A percentile compares a stretch with the other conserved stretches of the same genome.
Evolutionary conservation across 2,329 filamentous ascomycete genomes (phyloP).

Genomic region (Aspergillus jensenii): DNA sequence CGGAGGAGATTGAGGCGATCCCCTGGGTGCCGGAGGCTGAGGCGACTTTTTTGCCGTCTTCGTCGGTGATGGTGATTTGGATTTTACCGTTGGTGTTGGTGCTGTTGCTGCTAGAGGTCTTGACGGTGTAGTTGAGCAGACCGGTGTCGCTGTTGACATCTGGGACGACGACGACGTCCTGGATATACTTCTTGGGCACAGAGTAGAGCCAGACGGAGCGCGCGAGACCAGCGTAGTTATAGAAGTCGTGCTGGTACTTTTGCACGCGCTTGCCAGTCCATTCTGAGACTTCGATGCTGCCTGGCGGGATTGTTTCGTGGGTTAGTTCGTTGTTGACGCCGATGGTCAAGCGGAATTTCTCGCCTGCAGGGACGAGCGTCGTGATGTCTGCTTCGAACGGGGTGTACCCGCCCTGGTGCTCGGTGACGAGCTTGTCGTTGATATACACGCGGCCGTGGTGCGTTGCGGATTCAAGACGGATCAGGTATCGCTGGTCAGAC

Average conservation of each 20-base stretch:
- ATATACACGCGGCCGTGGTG: slow-evolving; percentile 28
- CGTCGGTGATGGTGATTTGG: background rate
- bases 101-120: background rate
- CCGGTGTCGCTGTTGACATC: slow-evolving; percentile 11
- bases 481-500: slow-evolving; percentile 17
- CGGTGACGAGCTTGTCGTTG: slow-evolving; percentile 24
- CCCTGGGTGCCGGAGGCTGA: slow-evolving; percentile 14
- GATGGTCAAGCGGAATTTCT: slow-evolving; percentile 30
- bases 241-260: slow-evolving; percentile 32
- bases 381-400: slow-evolving; percentile 29
- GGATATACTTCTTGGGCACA: slow-evolving; percentile 20
- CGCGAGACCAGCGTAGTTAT: slow-evolving; percentile 30
- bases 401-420: slow-evolving; percentile 29
- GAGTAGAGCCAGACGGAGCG: slow-evolving; percentile 29
- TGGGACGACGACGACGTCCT: slow-evolving; percentile 25
- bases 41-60: background rate
- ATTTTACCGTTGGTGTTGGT: background rate
- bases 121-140: slow-evolving; percentile 3
- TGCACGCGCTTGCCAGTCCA: slow-evolving; percentile 20
- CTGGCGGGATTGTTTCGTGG: slow-evolving; percentile 30
- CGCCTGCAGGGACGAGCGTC: slow-evolving; percentile 16
- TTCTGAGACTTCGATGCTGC: slow-evolving; percentile 11
- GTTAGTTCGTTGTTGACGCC: slow-evolving; percentile 32
- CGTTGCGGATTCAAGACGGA: slow-evolving; percentile 30
- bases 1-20: background rate